These are phyloP conservation scores for Magnolia changhungtana DNA, from an alignment of 164 flowering plant genomes.

Conservation along the genomic window DNA sequence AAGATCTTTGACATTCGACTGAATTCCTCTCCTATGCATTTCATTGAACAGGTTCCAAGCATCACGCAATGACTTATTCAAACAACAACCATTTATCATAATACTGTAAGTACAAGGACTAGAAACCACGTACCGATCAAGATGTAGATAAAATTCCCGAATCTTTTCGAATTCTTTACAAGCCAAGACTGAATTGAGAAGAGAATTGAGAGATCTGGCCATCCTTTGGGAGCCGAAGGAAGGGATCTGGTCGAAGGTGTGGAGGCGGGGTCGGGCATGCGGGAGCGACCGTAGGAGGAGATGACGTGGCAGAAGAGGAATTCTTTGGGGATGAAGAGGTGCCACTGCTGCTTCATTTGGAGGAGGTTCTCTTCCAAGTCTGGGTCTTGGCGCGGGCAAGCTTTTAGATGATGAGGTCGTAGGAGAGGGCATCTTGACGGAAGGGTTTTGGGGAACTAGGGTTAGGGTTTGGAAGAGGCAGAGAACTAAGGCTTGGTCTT, in stretches of 20 bases:
- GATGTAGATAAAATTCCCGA: conserved; percentile 26
- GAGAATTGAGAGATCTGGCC: conserved; percentile 50
- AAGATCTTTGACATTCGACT: conserved; percentile 30
- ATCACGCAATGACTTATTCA: conserved; percentile 25
- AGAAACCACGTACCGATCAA: conserved; percentile 27
- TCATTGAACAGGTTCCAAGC: conserved; percentile 61
- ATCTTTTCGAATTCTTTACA: conserved; percentile 42
- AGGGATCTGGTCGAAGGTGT: conserved; percentile 43
- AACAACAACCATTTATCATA: conserved; percentile 50
- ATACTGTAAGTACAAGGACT: conserved; percentile 70
- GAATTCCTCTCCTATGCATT: conserved; percentile 49
- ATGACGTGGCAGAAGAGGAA: conserved; percentile 63
- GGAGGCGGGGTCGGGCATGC: conserved; percentile 41
- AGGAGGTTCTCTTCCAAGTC: conserved; percentile 56
- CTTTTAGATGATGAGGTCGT: conserved; percentile 76
- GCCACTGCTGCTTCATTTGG: conserved; percentile 31
- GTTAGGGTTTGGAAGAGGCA: conserved; percentile 59
- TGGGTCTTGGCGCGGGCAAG: conserved; percentile 63
- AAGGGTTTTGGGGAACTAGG: conserved; percentile 46
- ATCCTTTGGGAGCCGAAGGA: conserved; percentile 49
- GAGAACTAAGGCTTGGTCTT: conserved; percentile 51
- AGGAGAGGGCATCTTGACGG: conserved; percentile 49
- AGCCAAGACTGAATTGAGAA: conserved; percentile 47
- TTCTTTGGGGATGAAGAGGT: conserved; percentile 46
- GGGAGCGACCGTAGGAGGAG: conserved; percentile 49